phyloP scores from a whole-genome alignment of 768 basidiomycete species.

The Gloeophyllum trabeum region DNA sequence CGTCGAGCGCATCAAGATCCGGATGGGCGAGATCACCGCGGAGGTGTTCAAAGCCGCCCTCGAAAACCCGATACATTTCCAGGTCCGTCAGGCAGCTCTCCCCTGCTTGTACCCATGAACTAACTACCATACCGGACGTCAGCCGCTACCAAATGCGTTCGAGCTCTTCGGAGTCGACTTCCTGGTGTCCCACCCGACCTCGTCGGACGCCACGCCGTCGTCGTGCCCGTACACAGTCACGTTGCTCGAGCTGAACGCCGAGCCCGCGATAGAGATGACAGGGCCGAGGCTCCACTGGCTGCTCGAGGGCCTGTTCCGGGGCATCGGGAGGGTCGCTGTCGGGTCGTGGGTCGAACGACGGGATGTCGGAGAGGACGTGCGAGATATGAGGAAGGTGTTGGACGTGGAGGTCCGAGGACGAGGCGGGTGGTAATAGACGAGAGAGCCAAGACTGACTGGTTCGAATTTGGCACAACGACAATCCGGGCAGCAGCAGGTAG shows the following conservation, averaged over 20 bases:
- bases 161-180: slow-evolving; percentile 96
- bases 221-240: slow-evolving; percentile 41
- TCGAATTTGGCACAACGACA: no score
- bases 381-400: slow-evolving; percentile 59
- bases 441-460: no score
- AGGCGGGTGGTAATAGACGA: slow-evolving; percentile 1
- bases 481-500: no score
- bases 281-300: slow-evolving; percentile 76
- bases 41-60: slow-evolving; percentile 84
- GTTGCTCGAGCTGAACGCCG: slow-evolving; percentile 87
- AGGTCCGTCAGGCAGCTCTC: slow-evolving; percentile 34
- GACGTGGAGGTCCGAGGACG: slow-evolving; percentile 24
- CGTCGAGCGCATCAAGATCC: slow-evolving; percentile 39
- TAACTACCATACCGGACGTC: slow-evolving; percentile 1
- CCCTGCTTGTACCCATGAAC: neutral
- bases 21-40: slow-evolving; percentile 54
- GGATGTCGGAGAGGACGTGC: slow-evolving; percentile 37
- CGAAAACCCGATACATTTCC: slow-evolving; percentile 75
- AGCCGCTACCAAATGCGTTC: slow-evolving; percentile 87
- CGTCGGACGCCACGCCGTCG: slow-evolving; percentile 9
- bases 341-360: slow-evolving; percentile 52
- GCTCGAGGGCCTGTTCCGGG: slow-evolving; percentile 67
- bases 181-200: slow-evolving; percentile 42
- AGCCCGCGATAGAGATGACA: slow-evolving; percentile 91
- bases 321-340: slow-evolving; percentile 58